phyloP scores from a whole-genome alignment of 2,329 filamentous ascomycete species.

The Aureobasidium lini region DNA sequence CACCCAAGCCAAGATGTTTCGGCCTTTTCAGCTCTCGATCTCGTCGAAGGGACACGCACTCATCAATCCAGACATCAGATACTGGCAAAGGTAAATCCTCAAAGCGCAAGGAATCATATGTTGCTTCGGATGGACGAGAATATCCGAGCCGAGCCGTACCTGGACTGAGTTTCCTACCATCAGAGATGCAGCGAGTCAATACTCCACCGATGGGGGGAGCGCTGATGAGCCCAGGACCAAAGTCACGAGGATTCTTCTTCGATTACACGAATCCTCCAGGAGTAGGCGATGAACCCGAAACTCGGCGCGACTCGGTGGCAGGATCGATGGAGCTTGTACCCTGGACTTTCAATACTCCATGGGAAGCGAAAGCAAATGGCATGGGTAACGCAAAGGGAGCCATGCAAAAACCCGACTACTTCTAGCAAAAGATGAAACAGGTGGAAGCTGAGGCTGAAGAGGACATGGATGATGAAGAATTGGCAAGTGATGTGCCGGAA shows the following conservation, averaged over 20 bases:
- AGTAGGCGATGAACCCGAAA: neutral
- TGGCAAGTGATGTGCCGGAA: constrained; percentile 34
- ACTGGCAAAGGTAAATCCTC: neutral
- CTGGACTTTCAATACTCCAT: neutral
- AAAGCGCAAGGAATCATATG: neutral
- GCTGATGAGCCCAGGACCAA: constrained; percentile 14
- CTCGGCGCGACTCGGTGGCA: neutral
- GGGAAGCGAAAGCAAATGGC: neutral
- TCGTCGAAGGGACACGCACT: neutral
- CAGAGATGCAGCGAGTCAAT: constrained; percentile 22
- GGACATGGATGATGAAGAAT: neutral
- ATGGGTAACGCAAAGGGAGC: neutral
- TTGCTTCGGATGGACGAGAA: neutral
- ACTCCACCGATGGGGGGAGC: constrained; percentile 22
- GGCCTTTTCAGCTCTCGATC: neutral
- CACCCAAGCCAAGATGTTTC: neutral
- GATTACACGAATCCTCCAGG: constrained; percentile 17
- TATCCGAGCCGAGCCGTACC: neutral
- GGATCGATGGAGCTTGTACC: neutral
- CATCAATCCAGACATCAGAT: neutral
- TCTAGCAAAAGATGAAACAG: constrained; percentile 14
- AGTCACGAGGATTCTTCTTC: constrained; percentile 22
- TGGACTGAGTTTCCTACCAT: constrained; percentile 16
- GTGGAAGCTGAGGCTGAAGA: neutral
- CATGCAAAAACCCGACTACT: constrained; percentile 3